phyloP scores from a whole-genome alignment of 805 yeast genomes.

The Starmerella cellae region DNA sequence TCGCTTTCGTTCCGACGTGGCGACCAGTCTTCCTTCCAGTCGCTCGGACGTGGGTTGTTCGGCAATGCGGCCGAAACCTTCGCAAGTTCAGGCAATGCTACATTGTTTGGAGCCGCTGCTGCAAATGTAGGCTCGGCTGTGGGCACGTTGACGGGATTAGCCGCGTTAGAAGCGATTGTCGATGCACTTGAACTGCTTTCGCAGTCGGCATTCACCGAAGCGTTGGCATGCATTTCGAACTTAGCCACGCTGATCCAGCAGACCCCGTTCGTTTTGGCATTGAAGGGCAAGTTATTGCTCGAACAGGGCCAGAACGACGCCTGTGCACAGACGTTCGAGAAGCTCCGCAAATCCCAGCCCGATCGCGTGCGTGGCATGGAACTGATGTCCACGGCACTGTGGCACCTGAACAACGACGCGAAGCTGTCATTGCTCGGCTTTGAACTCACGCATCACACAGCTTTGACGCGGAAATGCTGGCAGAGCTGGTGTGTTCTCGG shows the following conservation, averaged over 20 bases:
- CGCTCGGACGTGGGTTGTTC: slow-evolving; percentile 13
- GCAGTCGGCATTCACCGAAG: slow-evolving; percentile 63
- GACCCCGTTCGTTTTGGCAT: slow-evolving; percentile 77
- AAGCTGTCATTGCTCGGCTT: slow-evolving; percentile 72
- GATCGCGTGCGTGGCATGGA: slow-evolving; percentile 83
- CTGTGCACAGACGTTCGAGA: slow-evolving; percentile 49
- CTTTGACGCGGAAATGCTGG: slow-evolving; percentile 49
- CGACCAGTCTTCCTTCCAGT: slow-evolving; percentile 14
- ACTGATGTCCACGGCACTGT: slow-evolving; percentile 70
- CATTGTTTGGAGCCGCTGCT: background rate
- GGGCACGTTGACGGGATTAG: background rate
- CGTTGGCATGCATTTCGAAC: slow-evolving; percentile 52
- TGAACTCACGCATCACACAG: slow-evolving; percentile 42
- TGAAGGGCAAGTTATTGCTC: slow-evolving; percentile 67
- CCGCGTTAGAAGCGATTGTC: slow-evolving; percentile 7
- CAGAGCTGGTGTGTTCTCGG: slow-evolving; percentile 91
- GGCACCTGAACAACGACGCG: slow-evolving; percentile 80
- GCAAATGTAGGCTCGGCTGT: background rate
- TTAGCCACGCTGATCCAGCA: slow-evolving; percentile 50
- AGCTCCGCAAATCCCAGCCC: slow-evolving; percentile 55
- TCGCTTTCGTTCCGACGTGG: slow-evolving; percentile 5
- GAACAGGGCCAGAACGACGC: slow-evolving; percentile 78
- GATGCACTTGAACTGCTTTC: slow-evolving; percentile 12
- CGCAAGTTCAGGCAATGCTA: background rate
- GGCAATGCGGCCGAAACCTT: slow-evolving; percentile 1